Percentiles rank a stretch among this genome's conserved stretches.
These are phyloP conservation scores for Clavariopsis aquatica DNA, from an alignment of 495 filamentous ascomycete genomes.

Conservation along the genomic window DNA sequence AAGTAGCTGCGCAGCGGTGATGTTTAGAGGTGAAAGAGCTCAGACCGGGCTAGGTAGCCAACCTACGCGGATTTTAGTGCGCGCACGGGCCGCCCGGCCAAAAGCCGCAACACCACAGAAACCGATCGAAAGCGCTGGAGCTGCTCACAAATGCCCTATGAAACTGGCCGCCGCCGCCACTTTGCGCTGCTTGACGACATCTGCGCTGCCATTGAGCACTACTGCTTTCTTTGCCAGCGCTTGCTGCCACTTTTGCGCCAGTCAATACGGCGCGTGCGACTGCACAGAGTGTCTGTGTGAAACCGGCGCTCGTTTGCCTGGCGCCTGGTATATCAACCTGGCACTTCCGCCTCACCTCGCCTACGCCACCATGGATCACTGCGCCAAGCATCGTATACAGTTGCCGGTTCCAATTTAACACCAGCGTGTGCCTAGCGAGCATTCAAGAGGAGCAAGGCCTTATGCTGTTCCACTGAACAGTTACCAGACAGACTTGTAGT, in stretches of 20 bases:
- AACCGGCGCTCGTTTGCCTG: conserved; percentile 17
- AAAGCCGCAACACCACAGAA: conserved; percentile 32
- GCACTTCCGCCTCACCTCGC: conserved; percentile 9
- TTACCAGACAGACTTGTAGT: too few relatives aligned
- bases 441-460: background rate
- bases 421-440: background rate
- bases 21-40: conserved; percentile 11
- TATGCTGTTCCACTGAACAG: background rate
- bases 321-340: conserved; percentile 20
- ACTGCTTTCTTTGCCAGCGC: background rate
- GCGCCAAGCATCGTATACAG: conserved; percentile 16
- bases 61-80: background rate
- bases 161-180: background rate
- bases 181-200: background rate
- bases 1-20: conserved; percentile 30
- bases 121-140: background rate
- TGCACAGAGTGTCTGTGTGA: background rate
- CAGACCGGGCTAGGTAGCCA: conserved; percentile 17
- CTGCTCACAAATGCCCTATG: conserved; percentile 29
- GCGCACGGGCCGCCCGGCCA: conserved; percentile 14
- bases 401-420: background rate
- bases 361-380: conserved; percentile 16
- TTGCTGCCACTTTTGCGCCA: background rate
- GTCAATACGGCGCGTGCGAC: conserved; percentile 1
- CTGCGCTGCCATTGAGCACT: background rate